Evolutionary conservation across 208 protist species (phyloP).

Genomic region (Crithidia brevicula): DNA sequence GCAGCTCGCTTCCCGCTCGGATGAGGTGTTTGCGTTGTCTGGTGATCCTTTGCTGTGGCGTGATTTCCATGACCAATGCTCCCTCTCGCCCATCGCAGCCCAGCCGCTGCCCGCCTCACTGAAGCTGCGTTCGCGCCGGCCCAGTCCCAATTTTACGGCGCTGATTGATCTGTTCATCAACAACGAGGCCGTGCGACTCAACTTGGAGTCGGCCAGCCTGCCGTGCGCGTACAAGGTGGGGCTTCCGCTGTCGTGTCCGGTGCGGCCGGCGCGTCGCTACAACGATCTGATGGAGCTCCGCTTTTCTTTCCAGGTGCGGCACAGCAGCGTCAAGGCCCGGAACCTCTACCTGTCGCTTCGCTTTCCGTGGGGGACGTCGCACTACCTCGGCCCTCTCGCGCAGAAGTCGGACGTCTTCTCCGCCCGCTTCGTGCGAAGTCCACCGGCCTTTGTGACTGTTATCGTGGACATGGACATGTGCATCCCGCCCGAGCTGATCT

Average conservation of each 20-base stretch:
- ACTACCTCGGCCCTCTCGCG: constrained; percentile 44
- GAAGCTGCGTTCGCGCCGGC: neutral
- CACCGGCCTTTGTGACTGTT: constrained; percentile 40
- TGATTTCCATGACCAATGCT: neutral
- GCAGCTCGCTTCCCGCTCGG: constrained; percentile 1
- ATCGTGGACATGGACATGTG: constrained; percentile 44
- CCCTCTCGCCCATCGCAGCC: neutral
- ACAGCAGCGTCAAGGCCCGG: constrained; percentile 18
- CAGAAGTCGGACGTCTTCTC: constrained; percentile 32
- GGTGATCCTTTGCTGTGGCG: neutral
- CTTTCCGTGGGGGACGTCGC: constrained; percentile 38
- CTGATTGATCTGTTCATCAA: constrained; percentile 28
- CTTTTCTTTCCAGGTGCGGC: constrained; percentile 20
- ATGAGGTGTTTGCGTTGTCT: neutral
- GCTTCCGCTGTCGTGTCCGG: neutral
- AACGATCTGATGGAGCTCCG: constrained; percentile 26
- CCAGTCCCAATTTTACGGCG: constrained; percentile 8
- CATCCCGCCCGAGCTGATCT: constrained; percentile 11
- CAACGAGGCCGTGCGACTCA: constrained; percentile 3
- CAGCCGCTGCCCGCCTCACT: neutral
- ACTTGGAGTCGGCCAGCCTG: constrained; percentile 19
- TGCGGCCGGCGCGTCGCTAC: constrained; percentile 17
- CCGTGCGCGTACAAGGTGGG: constrained; percentile 29
- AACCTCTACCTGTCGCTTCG: constrained; percentile 24
- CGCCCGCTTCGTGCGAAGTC: constrained; percentile 41